These are phyloP conservation scores for Saururus chinensis DNA, from an alignment of 164 flowering plant species.

Conservation along the genomic window DNA sequence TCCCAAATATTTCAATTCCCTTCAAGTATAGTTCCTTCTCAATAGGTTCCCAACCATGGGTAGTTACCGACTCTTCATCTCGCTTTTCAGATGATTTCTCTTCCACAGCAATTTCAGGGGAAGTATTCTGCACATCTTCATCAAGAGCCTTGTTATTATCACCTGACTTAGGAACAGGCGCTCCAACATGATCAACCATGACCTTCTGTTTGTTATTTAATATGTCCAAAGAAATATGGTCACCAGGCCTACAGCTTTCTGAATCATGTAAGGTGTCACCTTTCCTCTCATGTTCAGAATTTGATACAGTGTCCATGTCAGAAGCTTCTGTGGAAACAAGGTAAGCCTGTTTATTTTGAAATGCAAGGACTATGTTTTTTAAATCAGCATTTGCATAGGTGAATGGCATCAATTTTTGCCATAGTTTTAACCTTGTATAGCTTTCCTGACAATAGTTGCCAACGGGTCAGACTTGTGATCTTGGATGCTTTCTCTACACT, in stretches of 20 bases:
- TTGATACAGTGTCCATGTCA: constrained; percentile 1
- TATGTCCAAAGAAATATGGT: constrained; percentile 12
- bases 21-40: constrained; percentile 85
- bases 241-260: constrained; percentile 5
- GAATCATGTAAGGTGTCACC: constrained; percentile 12
- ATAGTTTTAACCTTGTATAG: neutral
- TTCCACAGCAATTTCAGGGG: constrained; percentile 13
- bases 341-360: neutral
- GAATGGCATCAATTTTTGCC: neutral
- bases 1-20: constrained; percentile 93
- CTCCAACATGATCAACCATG: constrained; percentile 1
- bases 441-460: neutral
- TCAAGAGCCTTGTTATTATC: constrained; percentile 8
- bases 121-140: constrained; percentile 13
- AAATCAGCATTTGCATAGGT: neutral
- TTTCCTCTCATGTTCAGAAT: constrained; percentile 18
- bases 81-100: constrained; percentile 13
- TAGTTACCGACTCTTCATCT: constrained; percentile 11
- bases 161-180: neutral
- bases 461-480: neutral
- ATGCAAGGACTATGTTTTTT: neutral
- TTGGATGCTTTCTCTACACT: neutral
- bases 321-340: neutral
- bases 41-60: constrained; percentile 57
- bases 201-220: constrained; percentile 20